Base-by-base conservation (phyloP, 805 yeast species). In the Pichia cephalocereana region DNA sequence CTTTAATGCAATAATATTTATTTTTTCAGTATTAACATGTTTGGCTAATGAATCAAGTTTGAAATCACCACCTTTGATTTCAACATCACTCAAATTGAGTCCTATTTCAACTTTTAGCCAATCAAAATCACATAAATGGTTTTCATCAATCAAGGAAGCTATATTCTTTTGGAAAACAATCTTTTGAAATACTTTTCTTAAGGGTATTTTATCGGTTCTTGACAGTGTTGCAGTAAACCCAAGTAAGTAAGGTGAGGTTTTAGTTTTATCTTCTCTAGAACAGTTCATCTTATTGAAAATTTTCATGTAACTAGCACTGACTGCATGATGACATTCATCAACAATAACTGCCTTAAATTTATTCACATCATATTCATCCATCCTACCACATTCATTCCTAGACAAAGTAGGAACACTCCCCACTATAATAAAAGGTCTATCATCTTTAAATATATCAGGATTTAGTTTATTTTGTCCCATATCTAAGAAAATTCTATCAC, bases 311-410 rank as follows among this genome's bases (percentile, higher is more conserved):
- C 89, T 72, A 15, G 63, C 59, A 0, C 96, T 88, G 1, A 86
- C 84, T 0, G 95, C 82, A 64, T 90, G 97, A 60, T 90, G 98
- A 39, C 96, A 95, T 62, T 90, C 98, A 65, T 90, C 98, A 2
- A 90, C 70, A 19, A 90, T 79, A 17, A 91, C 76, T 32, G 89
- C 70, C 59, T 86, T 83, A 66, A 75, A 83, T n/a, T 77, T 76
- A 2, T 47, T 44, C 0, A 90, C 83, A 47, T 76, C 63, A 57
- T 82, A 84, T 43, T 68, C 64, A 1, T 65, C 64, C 18, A 86
- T 64, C 42, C 93, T 62, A 0, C 65, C 54, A 26, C 48, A 43
- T 37, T 56, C 47, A 6, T 60, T 51, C 15, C 71, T 61, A 18
- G 80, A 65, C 44, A 89, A 60, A 0, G 93, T 76, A 23, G 81